phyloP scores from a whole-genome alignment of 768 basidiomycete genomes.

The Boletus speciosus region DNA sequence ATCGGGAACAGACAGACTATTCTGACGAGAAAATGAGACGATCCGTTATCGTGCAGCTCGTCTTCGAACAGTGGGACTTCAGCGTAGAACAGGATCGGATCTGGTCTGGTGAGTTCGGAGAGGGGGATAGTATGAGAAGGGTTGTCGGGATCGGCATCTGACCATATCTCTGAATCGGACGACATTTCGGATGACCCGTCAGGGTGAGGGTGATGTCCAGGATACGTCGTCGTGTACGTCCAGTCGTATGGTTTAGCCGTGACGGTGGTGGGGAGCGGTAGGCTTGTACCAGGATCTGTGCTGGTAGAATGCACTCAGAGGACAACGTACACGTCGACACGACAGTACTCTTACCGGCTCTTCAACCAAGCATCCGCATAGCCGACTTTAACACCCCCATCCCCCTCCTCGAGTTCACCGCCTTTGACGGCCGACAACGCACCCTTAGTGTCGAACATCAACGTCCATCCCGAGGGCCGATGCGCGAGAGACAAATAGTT shows the following conservation, averaged over 20 bases:
- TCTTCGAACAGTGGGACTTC: conserved; percentile 95
- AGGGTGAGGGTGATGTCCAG: conserved; percentile 48
- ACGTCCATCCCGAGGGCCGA: conserved; percentile 55
- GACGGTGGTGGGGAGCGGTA: conserved; percentile 69
- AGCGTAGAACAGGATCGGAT: conserved; percentile 97
- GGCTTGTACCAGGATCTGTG: conserved; percentile 59
- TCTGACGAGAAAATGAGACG: conserved; percentile 77
- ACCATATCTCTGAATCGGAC: conserved; percentile 39
- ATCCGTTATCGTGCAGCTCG: conserved; percentile 95
- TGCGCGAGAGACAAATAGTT: conserved; percentile 74
- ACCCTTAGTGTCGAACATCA: conserved; percentile 61
- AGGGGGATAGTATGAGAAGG: conserved; percentile 71
- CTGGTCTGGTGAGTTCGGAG: conserved; percentile 78
- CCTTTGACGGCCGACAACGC: conserved; percentile 73
- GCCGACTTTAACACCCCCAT: conserved; percentile 91
- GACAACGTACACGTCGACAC: neutral
- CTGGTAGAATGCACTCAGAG: conserved; percentile 40
- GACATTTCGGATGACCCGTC: conserved; percentile 18
- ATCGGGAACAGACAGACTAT: conserved; percentile 57
- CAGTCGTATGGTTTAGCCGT: conserved; percentile 91
- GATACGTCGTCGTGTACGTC: conserved; percentile 92
- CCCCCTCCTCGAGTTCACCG: conserved; percentile 71
- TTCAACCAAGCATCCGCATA: conserved; percentile 94
- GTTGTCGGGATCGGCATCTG: conserved; percentile 53
- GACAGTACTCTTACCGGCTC: conserved; percentile 55